phyloP scores from a whole-genome alignment of 495 filamentous ascomycete genomes.

The Aspergillus panamensis region DNA sequence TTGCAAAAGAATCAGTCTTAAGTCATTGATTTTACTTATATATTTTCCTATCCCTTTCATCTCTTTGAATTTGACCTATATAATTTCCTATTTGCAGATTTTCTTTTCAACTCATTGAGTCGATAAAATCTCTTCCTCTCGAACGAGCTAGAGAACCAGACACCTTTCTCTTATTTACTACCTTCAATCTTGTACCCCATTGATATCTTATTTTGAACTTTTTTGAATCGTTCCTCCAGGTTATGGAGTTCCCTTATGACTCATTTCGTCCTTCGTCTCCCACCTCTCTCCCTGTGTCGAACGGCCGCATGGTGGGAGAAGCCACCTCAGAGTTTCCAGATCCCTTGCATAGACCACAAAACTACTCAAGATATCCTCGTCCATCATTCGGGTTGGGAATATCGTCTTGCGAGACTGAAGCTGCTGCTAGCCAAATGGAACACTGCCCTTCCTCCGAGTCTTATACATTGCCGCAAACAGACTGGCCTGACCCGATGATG shows the following conservation, averaged over 20 bases:
- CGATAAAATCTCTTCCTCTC: neutral
- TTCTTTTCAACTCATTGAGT: neutral
- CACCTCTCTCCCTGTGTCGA: conserved; percentile 4
- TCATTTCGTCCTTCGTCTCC: conserved; percentile 15
- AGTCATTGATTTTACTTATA: conserved; percentile 25
- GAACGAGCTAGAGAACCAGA: neutral
- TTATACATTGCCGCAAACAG: conserved; percentile 16
- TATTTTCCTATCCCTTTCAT: conserved; percentile 17
- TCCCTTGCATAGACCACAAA: conserved; percentile 16
- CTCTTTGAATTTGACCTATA: neutral
- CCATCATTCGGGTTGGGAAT: conserved; percentile 33
- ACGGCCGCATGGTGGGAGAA: conserved; percentile 17
- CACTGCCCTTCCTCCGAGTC: conserved; percentile 11
- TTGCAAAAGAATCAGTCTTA: conserved; percentile 23
- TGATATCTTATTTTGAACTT: neutral
- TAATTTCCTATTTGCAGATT: neutral
- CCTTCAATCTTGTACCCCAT: neutral
- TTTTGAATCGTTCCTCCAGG: neutral
- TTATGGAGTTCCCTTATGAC: conserved; percentile 7
- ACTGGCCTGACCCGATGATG: conserved; percentile 23
- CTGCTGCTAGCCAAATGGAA: conserved; percentile 14
- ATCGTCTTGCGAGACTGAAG: conserved; percentile 27
- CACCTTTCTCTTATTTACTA: neutral
- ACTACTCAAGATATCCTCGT: conserved; percentile 17
- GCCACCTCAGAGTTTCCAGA: conserved; percentile 22